Percentiles rank a stretch among this genome's conserved stretches.
Conservation (phyloP, 2,329 filamentous ascomycete species). For the Plectosphaerella sp. region DNA sequence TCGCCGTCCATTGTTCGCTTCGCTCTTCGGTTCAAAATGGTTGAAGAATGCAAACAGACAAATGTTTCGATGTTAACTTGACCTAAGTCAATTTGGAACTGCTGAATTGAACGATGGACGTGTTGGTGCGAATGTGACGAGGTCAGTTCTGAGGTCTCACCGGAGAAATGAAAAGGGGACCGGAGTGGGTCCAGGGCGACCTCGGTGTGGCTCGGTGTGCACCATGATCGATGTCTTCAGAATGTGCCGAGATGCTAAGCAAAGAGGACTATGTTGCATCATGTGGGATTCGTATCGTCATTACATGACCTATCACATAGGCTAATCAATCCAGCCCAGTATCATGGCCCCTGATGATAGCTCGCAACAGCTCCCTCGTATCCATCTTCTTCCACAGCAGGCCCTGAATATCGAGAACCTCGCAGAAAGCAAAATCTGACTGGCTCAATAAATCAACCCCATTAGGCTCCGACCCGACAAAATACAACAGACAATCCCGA, state of each 20-base stretch:
- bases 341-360: slow-evolving; percentile 2
- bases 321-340: not conserved
- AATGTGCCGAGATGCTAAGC: too few relatives aligned
- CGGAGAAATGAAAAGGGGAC: not conserved
- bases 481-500: slow-evolving; percentile 14
- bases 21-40: not conserved
- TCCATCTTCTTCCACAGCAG: slow-evolving; percentile 6
- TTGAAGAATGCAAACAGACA: too few relatives aligned
- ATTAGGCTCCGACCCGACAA: slow-evolving; percentile 11
- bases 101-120: not conserved
- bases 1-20: not conserved
- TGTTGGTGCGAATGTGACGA: not conserved
- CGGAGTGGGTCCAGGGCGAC: not conserved
- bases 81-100: too few relatives aligned
- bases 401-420: slow-evolving; percentile 9
- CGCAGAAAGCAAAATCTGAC: slow-evolving; percentile 15
- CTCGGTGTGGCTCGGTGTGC: too few relatives aligned
- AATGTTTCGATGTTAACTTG: too few relatives aligned
- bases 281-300: too few relatives aligned
- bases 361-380: slow-evolving; percentile 2
- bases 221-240: too few relatives aligned
- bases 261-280: too few relatives aligned
- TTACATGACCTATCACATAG: too few relatives aligned
- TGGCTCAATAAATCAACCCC: slow-evolving; percentile 13
- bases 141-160: not conserved